A percentile compares a stretch with the other conserved stretches of the same genome.
These are phyloP conservation scores for Chrysoporthe puriensis DNA, from an alignment of 2,329 filamentous ascomycete genomes.

Conservation along the genomic window DNA sequence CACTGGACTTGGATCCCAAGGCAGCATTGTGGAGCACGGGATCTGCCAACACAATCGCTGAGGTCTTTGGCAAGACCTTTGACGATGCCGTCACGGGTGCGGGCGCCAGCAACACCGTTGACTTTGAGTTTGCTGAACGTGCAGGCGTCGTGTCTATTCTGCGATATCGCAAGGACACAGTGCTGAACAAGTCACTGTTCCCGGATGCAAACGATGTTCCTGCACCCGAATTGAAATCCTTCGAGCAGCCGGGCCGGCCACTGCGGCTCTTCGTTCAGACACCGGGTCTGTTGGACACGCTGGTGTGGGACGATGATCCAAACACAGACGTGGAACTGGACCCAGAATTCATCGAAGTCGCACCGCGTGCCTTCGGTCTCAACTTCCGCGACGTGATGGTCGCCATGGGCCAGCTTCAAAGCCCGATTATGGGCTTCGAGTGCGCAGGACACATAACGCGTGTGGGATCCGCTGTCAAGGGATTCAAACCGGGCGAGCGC, in stretches of 20 bases:
- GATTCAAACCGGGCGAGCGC: slow-evolving; percentile 25
- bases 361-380: slow-evolving; percentile 24
- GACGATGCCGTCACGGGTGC: background rate
- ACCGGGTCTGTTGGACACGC: slow-evolving; percentile 27
- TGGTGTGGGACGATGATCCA: slow-evolving; percentile 28
- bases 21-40: background rate
- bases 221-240: slow-evolving; percentile 23
- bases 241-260: slow-evolving; percentile 21
- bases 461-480: slow-evolving; percentile 21
- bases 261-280: slow-evolving; percentile 25
- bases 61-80: background rate
- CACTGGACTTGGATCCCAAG: slow-evolving; percentile 36
- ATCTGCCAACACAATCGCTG: background rate
- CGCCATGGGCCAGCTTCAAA: slow-evolving; percentile 32
- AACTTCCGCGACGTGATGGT: slow-evolving; percentile 30
- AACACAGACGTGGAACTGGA: slow-evolving; percentile 19
- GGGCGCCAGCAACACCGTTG: background rate
- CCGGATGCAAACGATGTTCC: slow-evolving; percentile 22
- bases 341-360: slow-evolving; percentile 26
- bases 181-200: background rate
- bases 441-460: slow-evolving; percentile 33
- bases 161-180: background rate
- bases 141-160: slow-evolving; percentile 1
- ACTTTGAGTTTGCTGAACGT: slow-evolving; percentile 2
- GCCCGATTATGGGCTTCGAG: slow-evolving; percentile 34